These are phyloP conservation scores for Astragalus membranaceus DNA, from an alignment of 306 rosid genomes.

Conservation along the genomic window DNA sequence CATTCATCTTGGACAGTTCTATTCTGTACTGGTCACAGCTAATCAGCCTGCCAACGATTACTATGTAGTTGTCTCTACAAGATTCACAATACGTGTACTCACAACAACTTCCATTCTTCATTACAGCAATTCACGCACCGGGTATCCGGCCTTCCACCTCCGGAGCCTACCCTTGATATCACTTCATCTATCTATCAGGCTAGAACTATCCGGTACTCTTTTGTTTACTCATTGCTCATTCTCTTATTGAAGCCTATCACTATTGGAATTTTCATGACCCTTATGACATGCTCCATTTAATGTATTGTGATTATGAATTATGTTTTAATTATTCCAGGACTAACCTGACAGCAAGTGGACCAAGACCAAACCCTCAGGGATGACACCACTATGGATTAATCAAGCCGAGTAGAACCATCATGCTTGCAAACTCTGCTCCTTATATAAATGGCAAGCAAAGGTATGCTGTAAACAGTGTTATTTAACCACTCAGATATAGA, in stretches of 20 bases:
- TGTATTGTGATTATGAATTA: neutral
- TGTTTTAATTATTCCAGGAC: no score
- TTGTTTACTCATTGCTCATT: neutral
- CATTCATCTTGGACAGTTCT: no score
- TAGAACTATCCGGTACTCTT: slow-evolving; percentile 66
- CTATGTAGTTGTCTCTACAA: slow-evolving; percentile 71
- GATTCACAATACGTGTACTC: slow-evolving; percentile 62
- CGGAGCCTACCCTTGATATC: slow-evolving; percentile 63
- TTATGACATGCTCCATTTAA: neutral
- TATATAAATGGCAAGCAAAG: slow-evolving; percentile 86
- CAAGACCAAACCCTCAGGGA: slow-evolving; percentile 98
- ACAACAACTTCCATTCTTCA: slow-evolving; percentile 88
- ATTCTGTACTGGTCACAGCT: slow-evolving; percentile 88
- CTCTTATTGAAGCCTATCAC: neutral
- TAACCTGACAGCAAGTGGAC: no score
- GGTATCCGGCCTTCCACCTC: slow-evolving; percentile 81
- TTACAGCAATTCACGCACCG: slow-evolving; percentile 67
- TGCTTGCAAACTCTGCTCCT: slow-evolving; percentile 82
- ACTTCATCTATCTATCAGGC: slow-evolving; percentile 73
- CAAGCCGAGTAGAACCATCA: slow-evolving; percentile 62
- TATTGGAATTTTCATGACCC: neutral
- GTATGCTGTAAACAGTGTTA: no score
- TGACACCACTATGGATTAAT: slow-evolving; percentile 88
- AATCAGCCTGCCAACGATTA: slow-evolving; percentile 83
- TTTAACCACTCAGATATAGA: no score